A percentile compares a stretch with the other conserved stretches of the same genome.
Conservation (phyloP, 148 eudicot genomes). For the Polygonum maritimum region DNA sequence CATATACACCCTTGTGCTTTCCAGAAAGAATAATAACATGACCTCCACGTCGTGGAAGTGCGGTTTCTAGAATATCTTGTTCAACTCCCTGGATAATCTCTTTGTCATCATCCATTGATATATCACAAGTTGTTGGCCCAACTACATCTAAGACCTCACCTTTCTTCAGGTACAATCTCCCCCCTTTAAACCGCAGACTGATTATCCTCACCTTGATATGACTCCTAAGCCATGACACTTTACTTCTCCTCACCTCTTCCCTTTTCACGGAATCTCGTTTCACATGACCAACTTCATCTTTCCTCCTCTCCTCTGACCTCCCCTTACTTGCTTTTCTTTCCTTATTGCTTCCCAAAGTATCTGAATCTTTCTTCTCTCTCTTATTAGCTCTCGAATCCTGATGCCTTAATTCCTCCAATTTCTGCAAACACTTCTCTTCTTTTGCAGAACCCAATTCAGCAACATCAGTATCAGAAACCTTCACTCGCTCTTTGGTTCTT, state of each 20-base stretch:
- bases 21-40: constrained; percentile 67
- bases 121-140: constrained; percentile 72
- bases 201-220: constrained; percentile 74
- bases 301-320: constrained; percentile 24
- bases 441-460: constrained; percentile 65
- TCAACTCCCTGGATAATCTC: constrained; percentile 81
- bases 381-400: constrained; percentile 23
- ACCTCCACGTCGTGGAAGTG: constrained; percentile 74
- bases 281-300: constrained; percentile 2
- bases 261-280: constrained; percentile 6
- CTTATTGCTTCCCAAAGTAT: not conserved
- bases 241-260: constrained; percentile 16
- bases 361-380: constrained; percentile 13
- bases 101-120: constrained; percentile 68
- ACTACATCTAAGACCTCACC: constrained; percentile 82
- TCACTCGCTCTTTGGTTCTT: constrained; percentile 32
- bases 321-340: constrained; percentile 31
- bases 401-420: constrained; percentile 49
- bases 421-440: constrained; percentile 63
- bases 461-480: constrained; percentile 34
- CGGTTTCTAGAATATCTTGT: constrained; percentile 73
- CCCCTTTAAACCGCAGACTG: constrained; percentile 64
- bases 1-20: constrained; percentile 73
- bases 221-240: constrained; percentile 60
- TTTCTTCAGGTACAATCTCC: constrained; percentile 64